Evolutionary conservation across 139 green algal species (phyloP).

Genomic region (Microglena sp.): DNA sequence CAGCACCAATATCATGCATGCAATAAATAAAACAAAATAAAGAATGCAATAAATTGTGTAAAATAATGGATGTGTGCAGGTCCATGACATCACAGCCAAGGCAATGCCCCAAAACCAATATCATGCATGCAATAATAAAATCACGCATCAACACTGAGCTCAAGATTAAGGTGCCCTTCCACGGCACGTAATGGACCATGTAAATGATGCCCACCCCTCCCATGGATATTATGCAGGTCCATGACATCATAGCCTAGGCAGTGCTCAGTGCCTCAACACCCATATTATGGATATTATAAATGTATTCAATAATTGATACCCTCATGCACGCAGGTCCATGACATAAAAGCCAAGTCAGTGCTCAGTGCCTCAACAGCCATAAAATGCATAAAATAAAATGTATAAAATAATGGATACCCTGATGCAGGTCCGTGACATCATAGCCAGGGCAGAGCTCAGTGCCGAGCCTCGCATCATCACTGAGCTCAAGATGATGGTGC

Average conservation of each 20-base stretch:
- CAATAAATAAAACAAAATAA: too few relatives aligned
- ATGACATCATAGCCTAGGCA: slow-evolving; percentile 36
- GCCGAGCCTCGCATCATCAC: slow-evolving; percentile 45
- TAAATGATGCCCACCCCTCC: neutral
- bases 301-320: neutral
- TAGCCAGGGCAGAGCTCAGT: slow-evolving; percentile 33
- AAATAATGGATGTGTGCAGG: slow-evolving; percentile 20
- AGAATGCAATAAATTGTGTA: too few relatives aligned
- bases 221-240: slow-evolving; percentile 16
- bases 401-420: too few relatives aligned
- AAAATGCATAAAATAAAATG: too few relatives aligned
- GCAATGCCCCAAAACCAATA: slow-evolving; percentile 12
- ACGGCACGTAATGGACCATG: slow-evolving; percentile 12
- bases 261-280: slow-evolving; percentile 32
- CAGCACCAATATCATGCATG: too few relatives aligned
- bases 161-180: slow-evolving; percentile 42
- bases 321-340: neutral
- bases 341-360: slow-evolving; percentile 17
- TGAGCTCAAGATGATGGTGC: slow-evolving; percentile 45
- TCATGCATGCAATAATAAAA: slow-evolving; percentile 24
- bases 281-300: slow-evolving; percentile 9
- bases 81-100: slow-evolving; percentile 37
- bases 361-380: slow-evolving; percentile 29
- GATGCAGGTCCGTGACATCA: slow-evolving; percentile 42
- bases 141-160: slow-evolving; percentile 42